Percentiles rank a stretch among this genome's conserved stretches.
phyloP scores from a whole-genome alignment of 768 basidiomycete genomes.

The Clavulina sp. region DNA sequence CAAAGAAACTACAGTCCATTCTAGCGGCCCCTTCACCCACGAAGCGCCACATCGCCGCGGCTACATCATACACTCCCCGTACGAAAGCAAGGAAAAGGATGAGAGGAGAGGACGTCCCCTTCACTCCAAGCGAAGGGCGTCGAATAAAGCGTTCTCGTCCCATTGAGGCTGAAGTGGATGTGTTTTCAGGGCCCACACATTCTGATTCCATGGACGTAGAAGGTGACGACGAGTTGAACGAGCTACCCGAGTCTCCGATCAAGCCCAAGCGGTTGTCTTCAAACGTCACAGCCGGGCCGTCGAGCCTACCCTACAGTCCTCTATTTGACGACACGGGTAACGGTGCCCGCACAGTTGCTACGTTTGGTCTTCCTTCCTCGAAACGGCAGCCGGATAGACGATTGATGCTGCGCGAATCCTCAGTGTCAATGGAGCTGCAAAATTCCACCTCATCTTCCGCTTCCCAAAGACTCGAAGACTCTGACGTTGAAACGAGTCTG shows the following conservation, averaged over 20 bases:
- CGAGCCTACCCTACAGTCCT: neutral
- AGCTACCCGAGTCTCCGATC: neutral
- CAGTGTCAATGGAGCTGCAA: too few species aligned
- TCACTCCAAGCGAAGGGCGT: slow-evolving; percentile 8
- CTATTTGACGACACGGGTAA: neutral
- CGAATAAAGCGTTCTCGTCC: neutral
- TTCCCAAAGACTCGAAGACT: too few species aligned
- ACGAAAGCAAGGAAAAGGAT: slow-evolving; percentile 10
- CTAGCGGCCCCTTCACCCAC: neutral
- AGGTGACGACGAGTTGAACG: neutral
- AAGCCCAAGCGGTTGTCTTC: neutral
- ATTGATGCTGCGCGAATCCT: too few species aligned
- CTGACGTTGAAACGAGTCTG: too few species aligned
- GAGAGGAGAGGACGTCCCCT: slow-evolving; percentile 9
- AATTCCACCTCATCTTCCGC: too few species aligned
- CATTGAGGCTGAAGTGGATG: neutral
- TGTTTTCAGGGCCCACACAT: neutral
- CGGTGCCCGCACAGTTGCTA: too few species aligned
- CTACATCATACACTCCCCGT: slow-evolving; percentile 5
- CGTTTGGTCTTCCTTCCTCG: too few species aligned
- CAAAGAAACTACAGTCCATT: neutral
- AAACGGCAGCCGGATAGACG: too few species aligned
- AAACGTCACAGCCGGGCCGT: neutral
- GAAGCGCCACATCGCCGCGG: neutral
- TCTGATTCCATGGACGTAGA: neutral